These are phyloP conservation scores for Cardamine resedifolia DNA, from an alignment of 345 rosid genomes.

Conservation along the genomic window DNA sequence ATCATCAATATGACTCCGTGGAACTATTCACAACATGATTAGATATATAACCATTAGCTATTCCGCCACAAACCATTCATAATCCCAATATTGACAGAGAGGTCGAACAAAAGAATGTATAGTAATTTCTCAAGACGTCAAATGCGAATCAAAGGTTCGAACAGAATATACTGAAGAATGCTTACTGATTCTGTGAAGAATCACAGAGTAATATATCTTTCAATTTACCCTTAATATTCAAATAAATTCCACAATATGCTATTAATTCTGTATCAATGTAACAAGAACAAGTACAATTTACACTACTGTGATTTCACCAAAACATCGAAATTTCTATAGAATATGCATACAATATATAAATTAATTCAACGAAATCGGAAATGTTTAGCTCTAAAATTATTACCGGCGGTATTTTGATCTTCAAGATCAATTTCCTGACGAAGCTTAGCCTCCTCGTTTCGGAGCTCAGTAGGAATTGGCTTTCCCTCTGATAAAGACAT, in stretches of 20 bases:
- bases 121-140: neutral
- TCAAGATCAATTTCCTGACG: constrained; percentile 88
- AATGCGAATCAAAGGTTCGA: neutral
- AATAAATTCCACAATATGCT: neutral
- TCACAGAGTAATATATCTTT: neutral
- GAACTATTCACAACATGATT: constrained; percentile 48
- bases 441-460: constrained; percentile 80
- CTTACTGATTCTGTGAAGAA: neutral
- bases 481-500: constrained; percentile 63
- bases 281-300: neutral
- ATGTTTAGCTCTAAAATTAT: neutral
- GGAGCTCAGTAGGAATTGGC: constrained; percentile 89
- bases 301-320: neutral
- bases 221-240: neutral
- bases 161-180: neutral
- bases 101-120: neutral
- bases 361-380: neutral
- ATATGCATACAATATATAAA: neutral
- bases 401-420: constrained; percentile 71
- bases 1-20: constrained; percentile 76
- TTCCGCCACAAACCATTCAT: neutral
- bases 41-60: constrained; percentile 9
- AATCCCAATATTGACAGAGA: neutral
- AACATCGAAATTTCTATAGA: neutral
- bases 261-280: neutral